Base-by-base conservation (phyloP, 176 grass and related monocot genomes). In the Saccharum spontaneum region DNA sequence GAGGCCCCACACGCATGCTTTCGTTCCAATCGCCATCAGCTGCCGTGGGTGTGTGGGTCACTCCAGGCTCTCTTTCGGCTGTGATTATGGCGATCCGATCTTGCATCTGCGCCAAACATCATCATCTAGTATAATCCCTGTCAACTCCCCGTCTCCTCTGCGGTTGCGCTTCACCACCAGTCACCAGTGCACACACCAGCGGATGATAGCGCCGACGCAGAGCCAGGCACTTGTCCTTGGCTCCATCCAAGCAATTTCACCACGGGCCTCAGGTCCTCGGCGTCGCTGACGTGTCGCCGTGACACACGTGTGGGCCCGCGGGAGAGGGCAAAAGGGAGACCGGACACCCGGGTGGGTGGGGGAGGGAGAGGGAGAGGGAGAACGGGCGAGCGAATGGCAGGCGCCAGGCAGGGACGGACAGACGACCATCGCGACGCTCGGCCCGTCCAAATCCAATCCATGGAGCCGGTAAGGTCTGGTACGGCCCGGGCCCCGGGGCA, bases 21-120 rank as follows among this genome's bases (percentile, higher is more conserved):
- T 44, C 15, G 13, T 8, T 39, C n/a, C 26, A 0, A 70, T 83
- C 73, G 72, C 73, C 20, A 64, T 83, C 79, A 61, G n/a, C 50
- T 48, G 40, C 33, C 7, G 73, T 64, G 61, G 61, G n/a, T 12
- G 52, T 22, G 52, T 77, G 79, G 62, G 52, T 49, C 78, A 44
- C 16, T 52, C 26, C 14, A 3, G 14, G 18, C 13, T 41, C 71
- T 82, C 86, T 88, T 88, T 83, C 86, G 74, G 80, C 74, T 14
- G 54, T 10, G 41, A 63, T 78, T 37, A 26, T 20, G 38, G 49
- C 11, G 72, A 62, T 72, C 41, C 37, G 12, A 20, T 71, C 39
- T 20, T 39, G 18, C 62, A 62, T 50, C 14, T 50, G 71, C 71
- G 18, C 71, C 71, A 10, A 74, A 49, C 15, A 73, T 28, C 37